These are phyloP conservation scores for Spathaspora sp. DNA, from an alignment of 1,139 yeast genomes.

Conservation along the genomic window DNA sequence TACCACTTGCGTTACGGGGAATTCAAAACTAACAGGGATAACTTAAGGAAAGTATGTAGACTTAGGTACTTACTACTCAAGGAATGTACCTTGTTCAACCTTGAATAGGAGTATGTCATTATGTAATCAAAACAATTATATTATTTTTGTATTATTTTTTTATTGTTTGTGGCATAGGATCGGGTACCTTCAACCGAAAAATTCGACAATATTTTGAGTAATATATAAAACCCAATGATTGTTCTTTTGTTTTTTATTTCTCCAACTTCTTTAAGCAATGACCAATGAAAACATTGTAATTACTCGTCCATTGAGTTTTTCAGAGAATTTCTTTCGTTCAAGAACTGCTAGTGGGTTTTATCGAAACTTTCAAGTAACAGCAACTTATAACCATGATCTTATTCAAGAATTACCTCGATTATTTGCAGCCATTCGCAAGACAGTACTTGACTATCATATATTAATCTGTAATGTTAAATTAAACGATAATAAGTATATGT, in stretches of 20 bases:
- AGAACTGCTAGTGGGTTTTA: constrained; percentile 32
- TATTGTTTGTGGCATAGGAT: neutral
- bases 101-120: neutral
- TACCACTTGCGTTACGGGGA: neutral
- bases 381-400: constrained; percentile 29
- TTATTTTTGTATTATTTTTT: neutral
- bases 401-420: constrained; percentile 16
- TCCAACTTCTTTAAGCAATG: too few species aligned
- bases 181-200: neutral
- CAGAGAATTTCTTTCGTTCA: constrained; percentile 38
- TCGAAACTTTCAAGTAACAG: constrained; percentile 36
- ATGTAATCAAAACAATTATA: neutral
- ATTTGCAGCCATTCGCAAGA: constrained; percentile 30
- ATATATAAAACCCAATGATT: neutral
- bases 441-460: constrained; percentile 36
- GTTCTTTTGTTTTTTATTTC: neutral
- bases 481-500: constrained; percentile 16
- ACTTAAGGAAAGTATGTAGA: too few species aligned
- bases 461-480: constrained; percentile 31
- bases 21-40: too few species aligned
- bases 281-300: constrained; percentile 6
- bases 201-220: neutral
- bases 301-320: constrained; percentile 27
- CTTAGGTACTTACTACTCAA: too few species aligned
- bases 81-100: too few species aligned